phyloP scores from a whole-genome alignment of 2,329 filamentous ascomycete species.

The Fusarium pseudoanthophilum region DNA sequence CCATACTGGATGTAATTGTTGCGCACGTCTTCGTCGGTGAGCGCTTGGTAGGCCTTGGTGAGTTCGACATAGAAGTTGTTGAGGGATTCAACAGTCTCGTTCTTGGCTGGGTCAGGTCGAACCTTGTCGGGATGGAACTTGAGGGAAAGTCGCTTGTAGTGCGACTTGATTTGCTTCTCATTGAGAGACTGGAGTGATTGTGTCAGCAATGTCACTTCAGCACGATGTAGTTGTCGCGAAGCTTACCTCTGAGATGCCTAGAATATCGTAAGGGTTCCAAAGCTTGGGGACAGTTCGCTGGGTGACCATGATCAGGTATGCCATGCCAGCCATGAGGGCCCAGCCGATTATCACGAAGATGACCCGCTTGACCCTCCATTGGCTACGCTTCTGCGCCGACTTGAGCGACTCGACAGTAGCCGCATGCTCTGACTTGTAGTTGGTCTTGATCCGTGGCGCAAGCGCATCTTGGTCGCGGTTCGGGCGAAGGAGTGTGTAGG shows the following conservation, averaged over 20 bases:
- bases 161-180: constrained; percentile 91
- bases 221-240: neutral
- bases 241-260: constrained; percentile 83
- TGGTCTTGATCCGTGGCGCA: constrained; percentile 82
- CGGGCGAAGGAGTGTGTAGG: constrained; percentile 86
- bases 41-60: constrained; percentile 96
- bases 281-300: constrained; percentile 77
- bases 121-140: constrained; percentile 95
- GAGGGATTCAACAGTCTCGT: constrained; percentile 85
- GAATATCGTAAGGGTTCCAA: constrained; percentile 97
- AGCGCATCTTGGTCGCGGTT: constrained; percentile 81
- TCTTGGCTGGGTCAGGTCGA: constrained; percentile 83
- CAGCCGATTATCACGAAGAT: constrained; percentile 81
- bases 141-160: constrained; percentile 87
- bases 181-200: constrained; percentile 69
- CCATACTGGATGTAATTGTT: constrained; percentile 98
- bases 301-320: constrained; percentile 87
- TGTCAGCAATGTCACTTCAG: constrained; percentile 17
- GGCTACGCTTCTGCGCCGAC: constrained; percentile 87
- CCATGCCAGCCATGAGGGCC: constrained; percentile 87
- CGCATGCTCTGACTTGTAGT: constrained; percentile 83
- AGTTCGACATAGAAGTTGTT: constrained; percentile 94
- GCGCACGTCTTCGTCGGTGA: constrained; percentile 96
- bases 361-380: constrained; percentile 87
- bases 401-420: constrained; percentile 85